These are phyloP conservation scores for Clitoria ternatea DNA, from an alignment of 306 rosid genomes.

Conservation along the genomic window DNA sequence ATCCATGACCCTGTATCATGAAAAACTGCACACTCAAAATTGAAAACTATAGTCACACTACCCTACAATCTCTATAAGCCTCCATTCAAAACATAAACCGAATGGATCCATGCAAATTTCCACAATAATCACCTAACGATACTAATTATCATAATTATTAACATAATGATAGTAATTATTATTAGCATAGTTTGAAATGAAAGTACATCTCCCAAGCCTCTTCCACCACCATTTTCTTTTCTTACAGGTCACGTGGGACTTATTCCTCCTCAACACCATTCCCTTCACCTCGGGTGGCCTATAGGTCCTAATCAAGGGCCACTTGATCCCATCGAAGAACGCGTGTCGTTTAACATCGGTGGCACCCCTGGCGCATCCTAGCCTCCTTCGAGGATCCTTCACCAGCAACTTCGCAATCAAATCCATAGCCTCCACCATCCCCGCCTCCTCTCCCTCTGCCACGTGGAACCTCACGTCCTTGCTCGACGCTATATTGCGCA, in stretches of 20 bases:
- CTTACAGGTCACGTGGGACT: conserved; percentile 28
- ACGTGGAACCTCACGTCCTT: conserved; percentile 44
- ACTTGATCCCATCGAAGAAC: conserved; percentile 76
- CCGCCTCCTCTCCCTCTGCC: conserved; percentile 41
- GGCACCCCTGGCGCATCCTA: conserved; percentile 68
- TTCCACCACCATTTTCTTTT: conserved; percentile 55
- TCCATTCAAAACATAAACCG: neutral
- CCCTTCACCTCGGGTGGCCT: conserved; percentile 64
- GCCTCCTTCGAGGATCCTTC: conserved; percentile 59
- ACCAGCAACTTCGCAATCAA: conserved; percentile 60
- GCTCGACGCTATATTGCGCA: conserved; percentile 63
- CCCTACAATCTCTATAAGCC: neutral
- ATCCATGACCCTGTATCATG: neutral
- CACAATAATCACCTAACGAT: neutral
- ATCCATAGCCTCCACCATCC: conserved; percentile 53
- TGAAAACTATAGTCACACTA: conserved; percentile 13
- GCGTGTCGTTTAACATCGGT: conserved; percentile 80
- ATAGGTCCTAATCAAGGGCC: conserved; percentile 75
- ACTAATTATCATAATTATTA: neutral
- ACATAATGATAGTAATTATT: conserved; percentile 42
- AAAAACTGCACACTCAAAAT: conserved; percentile 30
- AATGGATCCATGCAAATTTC: neutral
- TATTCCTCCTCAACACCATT: conserved; percentile 35
- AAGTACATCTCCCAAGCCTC: conserved; percentile 35
- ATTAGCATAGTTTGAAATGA: conserved; percentile 26